phyloP scores from a whole-genome alignment of 345 rosid genomes.

The Corchorus olitorius region DNA sequence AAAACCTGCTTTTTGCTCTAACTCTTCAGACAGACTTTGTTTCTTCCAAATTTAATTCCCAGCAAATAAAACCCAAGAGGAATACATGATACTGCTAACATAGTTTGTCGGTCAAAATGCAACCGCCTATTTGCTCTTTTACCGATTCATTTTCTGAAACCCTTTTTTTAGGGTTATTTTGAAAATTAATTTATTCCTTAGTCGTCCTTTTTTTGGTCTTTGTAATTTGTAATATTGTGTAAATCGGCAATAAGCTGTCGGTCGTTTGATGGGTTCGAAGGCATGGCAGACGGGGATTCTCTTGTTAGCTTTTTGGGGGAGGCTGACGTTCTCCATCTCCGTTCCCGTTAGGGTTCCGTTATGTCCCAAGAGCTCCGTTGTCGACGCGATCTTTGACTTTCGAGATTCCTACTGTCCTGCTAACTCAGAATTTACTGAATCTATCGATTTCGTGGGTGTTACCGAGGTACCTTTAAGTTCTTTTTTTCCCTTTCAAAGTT shows the following conservation, averaged over 20 bases:
- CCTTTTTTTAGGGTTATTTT: constrained; percentile 6
- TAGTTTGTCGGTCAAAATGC: background rate
- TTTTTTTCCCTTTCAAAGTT: background rate
- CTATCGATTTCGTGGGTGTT: constrained; percentile 45
- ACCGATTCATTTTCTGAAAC: background rate
- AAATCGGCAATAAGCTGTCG: constrained; percentile 14
- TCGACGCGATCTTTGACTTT: constrained; percentile 57
- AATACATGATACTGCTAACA: background rate
- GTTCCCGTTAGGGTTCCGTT: constrained; percentile 37
- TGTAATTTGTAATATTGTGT: background rate
- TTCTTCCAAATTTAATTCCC: background rate
- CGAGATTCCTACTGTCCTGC: constrained; percentile 44
- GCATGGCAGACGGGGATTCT: constrained; percentile 43
- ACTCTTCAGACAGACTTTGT: background rate
- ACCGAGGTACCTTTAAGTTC: constrained; percentile 51
- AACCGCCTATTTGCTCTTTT: background rate
- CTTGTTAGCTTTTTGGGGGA: constrained; percentile 37
- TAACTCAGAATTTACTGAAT: constrained; percentile 28
- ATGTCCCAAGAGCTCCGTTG: constrained; percentile 43
- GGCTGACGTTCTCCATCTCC: constrained; percentile 28
- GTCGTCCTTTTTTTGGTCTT: background rate
- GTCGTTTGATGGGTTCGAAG: constrained; percentile 33
- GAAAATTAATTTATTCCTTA: background rate
- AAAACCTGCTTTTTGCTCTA: background rate
- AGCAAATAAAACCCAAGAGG: background rate